Evolutionary conservation across 495 filamentous ascomycete genomes (phyloP).

Genomic region (Hyaloscypha finlandica): DNA sequence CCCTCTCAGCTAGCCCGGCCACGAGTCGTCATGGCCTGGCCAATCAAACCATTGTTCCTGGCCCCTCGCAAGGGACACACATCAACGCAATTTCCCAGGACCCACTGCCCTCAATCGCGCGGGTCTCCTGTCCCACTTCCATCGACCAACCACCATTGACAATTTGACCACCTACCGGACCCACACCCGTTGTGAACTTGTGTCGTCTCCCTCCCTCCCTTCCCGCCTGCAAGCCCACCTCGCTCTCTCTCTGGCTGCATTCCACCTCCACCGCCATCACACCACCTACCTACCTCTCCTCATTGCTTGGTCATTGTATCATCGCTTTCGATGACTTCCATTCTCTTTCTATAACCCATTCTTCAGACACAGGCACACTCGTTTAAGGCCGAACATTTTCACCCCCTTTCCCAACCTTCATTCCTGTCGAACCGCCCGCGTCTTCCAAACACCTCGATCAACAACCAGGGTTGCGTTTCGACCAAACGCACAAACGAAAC

Average conservation of each 20-base stretch:
- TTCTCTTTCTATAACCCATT: slow-evolving; percentile 14
- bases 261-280: slow-evolving; percentile 1
- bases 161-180: too few relatives aligned
- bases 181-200: too few relatives aligned
- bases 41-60: background rate
- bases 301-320: slow-evolving; percentile 4
- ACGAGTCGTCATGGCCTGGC: background rate
- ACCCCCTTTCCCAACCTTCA: slow-evolving; percentile 6
- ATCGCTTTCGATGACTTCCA: slow-evolving; percentile 22
- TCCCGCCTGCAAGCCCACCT: background rate
- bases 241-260: slow-evolving; percentile 1
- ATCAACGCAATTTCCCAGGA: background rate
- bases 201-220: background rate
- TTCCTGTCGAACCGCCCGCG: slow-evolving; percentile 7
- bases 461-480: slow-evolving; percentile 21
- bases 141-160: too few relatives aligned
- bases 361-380: slow-evolving; percentile 29
- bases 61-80: background rate
- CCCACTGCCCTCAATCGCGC: background rate
- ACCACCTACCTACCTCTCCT: background rate
- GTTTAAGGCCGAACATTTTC: slow-evolving; percentile 32
- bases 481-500: slow-evolving; percentile 8
- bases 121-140: background rate
- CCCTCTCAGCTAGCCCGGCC: background rate
- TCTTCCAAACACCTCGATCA: background rate